Percentiles rank a stretch among this genome's conserved stretches.
Conservation (phyloP, 2,329 filamentous ascomycete genomes). For the Periglandula ipomoeae region DNA sequence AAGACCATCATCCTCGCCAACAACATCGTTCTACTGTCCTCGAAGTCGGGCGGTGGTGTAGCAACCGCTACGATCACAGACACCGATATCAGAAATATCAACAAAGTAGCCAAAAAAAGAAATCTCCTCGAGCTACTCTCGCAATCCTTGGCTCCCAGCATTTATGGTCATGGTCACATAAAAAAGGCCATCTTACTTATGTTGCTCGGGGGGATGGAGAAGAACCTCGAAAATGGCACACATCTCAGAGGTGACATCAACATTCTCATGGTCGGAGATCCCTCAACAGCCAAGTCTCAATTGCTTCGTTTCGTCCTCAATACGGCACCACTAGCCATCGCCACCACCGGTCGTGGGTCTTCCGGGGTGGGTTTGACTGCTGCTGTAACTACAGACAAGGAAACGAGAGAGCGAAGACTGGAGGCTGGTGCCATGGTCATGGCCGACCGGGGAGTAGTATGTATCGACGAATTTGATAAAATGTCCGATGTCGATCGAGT, state of each 20-base stretch:
- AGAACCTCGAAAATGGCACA: conserved; percentile 96
- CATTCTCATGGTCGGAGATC: conserved; percentile 97
- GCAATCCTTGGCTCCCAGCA: conserved; percentile 90
- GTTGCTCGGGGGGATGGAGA: conserved; percentile 92
- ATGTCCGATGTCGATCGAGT: conserved; percentile 98
- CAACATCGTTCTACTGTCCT: conserved; percentile 88
- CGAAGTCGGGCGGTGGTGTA: conserved; percentile 90
- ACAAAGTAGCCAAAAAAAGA: conserved; percentile 91
- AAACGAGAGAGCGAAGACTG: conserved; percentile 87
- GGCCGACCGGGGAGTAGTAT: conserved; percentile 91
- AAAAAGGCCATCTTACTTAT: conserved; percentile 96
- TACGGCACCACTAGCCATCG: conserved; percentile 91
- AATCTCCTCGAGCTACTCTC: conserved; percentile 88
- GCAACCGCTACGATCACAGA: conserved; percentile 90
- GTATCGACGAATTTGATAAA: conserved; percentile 99
- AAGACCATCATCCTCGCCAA: conserved; percentile 91
- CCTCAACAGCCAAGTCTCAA: conserved; percentile 98
- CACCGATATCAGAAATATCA: conserved; percentile 96
- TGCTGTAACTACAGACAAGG: conserved; percentile 92
- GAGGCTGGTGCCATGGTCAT: conserved; percentile 99
- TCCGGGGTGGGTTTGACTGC: conserved; percentile 97
- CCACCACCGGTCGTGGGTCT: conserved; percentile 91
- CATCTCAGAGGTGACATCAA: conserved; percentile 98
- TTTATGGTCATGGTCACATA: conserved; percentile 94
- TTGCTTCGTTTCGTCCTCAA: conserved; percentile 94